Evolutionary conservation across 2,329 filamentous ascomycete genomes (phyloP).

Genomic region (Ophiocordyceps camponoti-saundersi): DNA sequence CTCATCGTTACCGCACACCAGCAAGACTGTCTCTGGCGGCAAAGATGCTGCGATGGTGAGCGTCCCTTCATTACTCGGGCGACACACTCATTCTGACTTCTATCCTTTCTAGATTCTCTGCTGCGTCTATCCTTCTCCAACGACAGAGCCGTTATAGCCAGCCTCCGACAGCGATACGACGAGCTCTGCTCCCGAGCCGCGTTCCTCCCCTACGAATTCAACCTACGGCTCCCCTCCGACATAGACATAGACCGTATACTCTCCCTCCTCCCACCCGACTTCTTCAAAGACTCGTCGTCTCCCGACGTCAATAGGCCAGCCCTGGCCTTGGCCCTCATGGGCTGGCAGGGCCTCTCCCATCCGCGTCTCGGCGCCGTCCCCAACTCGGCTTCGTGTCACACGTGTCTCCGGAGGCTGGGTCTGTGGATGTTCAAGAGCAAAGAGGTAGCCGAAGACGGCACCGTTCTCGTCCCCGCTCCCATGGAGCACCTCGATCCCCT

Average conservation of each 20-base stretch:
- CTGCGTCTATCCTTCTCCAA: conserved; percentile 48
- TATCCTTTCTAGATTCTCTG: conserved; percentile 30
- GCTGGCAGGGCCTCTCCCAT: conserved; percentile 54
- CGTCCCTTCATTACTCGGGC: too few relatives aligned
- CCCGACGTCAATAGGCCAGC: conserved; percentile 39
- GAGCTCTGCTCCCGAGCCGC: conserved; percentile 36
- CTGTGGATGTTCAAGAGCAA: conserved; percentile 87
- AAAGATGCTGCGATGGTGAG: conserved; percentile 69
- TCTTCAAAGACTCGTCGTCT: conserved; percentile 31
- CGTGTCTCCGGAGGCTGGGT: conserved; percentile 75
- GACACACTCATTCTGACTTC: neutral
- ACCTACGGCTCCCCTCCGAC: conserved; percentile 36
- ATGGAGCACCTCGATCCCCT: conserved; percentile 53
- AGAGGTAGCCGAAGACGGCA: conserved; percentile 36
- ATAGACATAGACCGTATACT: conserved; percentile 34
- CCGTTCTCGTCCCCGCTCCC: conserved; percentile 38
- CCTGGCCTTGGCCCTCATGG: conserved; percentile 51
- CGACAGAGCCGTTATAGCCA: conserved; percentile 36
- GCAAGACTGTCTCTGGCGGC: conserved; percentile 73
- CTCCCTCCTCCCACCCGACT: conserved; percentile 31
- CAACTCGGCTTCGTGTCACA: conserved; percentile 63
- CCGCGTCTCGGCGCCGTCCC: conserved; percentile 40
- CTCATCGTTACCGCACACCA: conserved; percentile 61
- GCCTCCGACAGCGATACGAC: conserved; percentile 46
- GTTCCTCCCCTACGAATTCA: conserved; percentile 44